Conservation (phyloP, 257 asterid genomes). For the Ehretia macrophylla region DNA sequence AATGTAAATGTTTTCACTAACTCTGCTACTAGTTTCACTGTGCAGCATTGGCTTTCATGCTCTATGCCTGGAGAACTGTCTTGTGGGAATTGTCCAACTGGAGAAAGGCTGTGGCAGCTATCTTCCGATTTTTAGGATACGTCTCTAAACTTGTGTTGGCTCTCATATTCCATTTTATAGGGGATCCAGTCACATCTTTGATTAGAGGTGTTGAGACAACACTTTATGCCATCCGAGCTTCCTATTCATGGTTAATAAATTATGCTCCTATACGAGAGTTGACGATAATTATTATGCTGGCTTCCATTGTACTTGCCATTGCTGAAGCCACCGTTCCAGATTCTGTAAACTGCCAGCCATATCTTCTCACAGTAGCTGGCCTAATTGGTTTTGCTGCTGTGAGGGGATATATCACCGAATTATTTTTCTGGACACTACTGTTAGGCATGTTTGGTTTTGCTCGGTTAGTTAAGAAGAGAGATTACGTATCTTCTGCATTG, state of each 20-base stretch:
- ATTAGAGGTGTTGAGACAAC: slow-evolving; percentile 52
- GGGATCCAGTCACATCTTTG: slow-evolving; percentile 57
- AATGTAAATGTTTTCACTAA: neutral
- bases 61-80: slow-evolving; percentile 83
- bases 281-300: slow-evolving; percentile 54
- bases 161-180: slow-evolving; percentile 49
- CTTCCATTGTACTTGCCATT: slow-evolving; percentile 60
- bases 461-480: slow-evolving; percentile 59
- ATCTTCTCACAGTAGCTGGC: slow-evolving; percentile 71
- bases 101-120: slow-evolving; percentile 32
- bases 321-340: slow-evolving; percentile 75
- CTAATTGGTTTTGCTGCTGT: slow-evolving; percentile 77
- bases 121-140: slow-evolving; percentile 38
- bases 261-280: slow-evolving; percentile 79
- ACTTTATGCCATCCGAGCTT: slow-evolving; percentile 54
- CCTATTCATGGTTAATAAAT: slow-evolving; percentile 66
- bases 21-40: neutral
- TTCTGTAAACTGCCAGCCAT: slow-evolving; percentile 71
- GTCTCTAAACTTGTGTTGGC: slow-evolving; percentile 50
- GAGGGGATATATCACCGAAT: slow-evolving; percentile 63
- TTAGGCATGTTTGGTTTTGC: slow-evolving; percentile 57
- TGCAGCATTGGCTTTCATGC: slow-evolving; percentile 61
- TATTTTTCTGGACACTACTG: slow-evolving; percentile 71
- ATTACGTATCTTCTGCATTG: slow-evolving; percentile 73
- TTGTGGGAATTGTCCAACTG: slow-evolving; percentile 87